Evolutionary conservation across 139 green algal genomes (phyloP), one percentile per base, ranked within the genome.

Genomic region (Tetratostichococcus sp.): DNA sequence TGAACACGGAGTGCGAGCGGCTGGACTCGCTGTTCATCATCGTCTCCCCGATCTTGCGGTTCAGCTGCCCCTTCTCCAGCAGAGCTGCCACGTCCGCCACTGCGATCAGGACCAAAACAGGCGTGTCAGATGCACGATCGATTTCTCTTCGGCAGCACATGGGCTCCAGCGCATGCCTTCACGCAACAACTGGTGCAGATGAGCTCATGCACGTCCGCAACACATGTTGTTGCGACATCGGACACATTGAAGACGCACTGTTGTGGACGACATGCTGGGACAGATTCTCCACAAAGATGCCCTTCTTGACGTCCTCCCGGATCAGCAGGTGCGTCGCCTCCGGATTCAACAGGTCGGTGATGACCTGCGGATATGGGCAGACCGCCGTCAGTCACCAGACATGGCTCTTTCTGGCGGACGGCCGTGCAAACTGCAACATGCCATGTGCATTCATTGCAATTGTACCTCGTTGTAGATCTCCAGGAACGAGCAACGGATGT

Each of bases 401-500:
- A n/a, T n/a, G n/a, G n/a, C 34, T 50, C 39, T 50, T 50, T 50
- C 39, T n/a, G n/a, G n/a, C n/a, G n/a, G n/a, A n/a, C n/a, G n/a
- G n/a, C n/a, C n/a, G n/a, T n/a, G n/a, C n/a, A n/a, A n/a, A n/a
- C n/a, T n/a, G n/a, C n/a, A n/a, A n/a, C n/a, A n/a, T n/a, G n/a
- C n/a, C n/a, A n/a, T n/a, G n/a, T n/a, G n/a, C n/a, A n/a, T n/a
- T n/a, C n/a, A n/a, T n/a, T n/a, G n/a, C n/a, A n/a, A n/a, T n/a
- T n/a, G n/a, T 42, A 87, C 86, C 80, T 99, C 95, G 71, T 98
- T 98, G 87, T 99, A 99, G 42, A 98, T 97, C 88, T 99, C 92
- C 28, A 96, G 43, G 62, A 85, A 83, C n/a, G 66, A 78, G 76
- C 84, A 83, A 34, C 35, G 59, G 33, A 70, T 26, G n/a, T 17